phyloP scores from a whole-genome alignment of 768 basidiomycete genomes.

The Podaxis rugospora region DNA sequence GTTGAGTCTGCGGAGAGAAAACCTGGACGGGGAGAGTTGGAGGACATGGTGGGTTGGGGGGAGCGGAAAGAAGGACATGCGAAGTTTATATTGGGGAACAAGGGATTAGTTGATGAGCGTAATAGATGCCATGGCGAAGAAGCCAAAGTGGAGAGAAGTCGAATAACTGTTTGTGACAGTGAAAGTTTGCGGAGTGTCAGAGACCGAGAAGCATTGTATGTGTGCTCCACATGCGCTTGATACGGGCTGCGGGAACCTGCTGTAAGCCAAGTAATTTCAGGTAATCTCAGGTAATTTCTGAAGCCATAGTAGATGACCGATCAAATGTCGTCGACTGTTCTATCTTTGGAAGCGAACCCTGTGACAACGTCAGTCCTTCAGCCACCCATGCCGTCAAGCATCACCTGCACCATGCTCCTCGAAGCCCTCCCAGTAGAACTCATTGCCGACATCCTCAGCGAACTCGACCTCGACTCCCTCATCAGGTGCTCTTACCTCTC shows the following conservation, averaged over 20 bases:
- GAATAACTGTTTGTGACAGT: not conserved
- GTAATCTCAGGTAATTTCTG: not conserved
- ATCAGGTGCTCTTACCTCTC: slow-evolving; percentile 58
- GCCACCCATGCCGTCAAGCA: not conserved
- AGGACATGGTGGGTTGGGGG: slow-evolving; percentile 25
- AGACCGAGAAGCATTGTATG: not conserved
- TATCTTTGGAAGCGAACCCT: slow-evolving; percentile 1
- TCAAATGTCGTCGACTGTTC: not conserved
- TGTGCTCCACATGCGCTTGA: not conserved
- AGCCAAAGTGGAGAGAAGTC: not conserved
- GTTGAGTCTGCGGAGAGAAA: slow-evolving; percentile 28
- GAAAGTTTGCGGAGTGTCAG: not conserved
- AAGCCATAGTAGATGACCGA: not conserved
- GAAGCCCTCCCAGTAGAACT: slow-evolving; percentile 73
- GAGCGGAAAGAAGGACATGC: slow-evolving; percentile 15
- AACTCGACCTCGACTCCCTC: slow-evolving; percentile 62
- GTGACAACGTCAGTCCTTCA: not conserved
- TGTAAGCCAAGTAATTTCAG: not conserved
- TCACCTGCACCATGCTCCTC: slow-evolving; percentile 24
- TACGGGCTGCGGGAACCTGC: not conserved
- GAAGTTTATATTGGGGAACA: not conserved
- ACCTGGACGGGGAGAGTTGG: slow-evolving; percentile 23
- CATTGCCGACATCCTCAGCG: slow-evolving; percentile 64
- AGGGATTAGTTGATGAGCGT: slow-evolving; percentile 2
- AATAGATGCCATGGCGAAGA: slow-evolving; percentile 11